These are phyloP conservation scores for Aegilops umbellulata DNA, from an alignment of 176 grass and related monocot species.

Conservation along the genomic window DNA sequence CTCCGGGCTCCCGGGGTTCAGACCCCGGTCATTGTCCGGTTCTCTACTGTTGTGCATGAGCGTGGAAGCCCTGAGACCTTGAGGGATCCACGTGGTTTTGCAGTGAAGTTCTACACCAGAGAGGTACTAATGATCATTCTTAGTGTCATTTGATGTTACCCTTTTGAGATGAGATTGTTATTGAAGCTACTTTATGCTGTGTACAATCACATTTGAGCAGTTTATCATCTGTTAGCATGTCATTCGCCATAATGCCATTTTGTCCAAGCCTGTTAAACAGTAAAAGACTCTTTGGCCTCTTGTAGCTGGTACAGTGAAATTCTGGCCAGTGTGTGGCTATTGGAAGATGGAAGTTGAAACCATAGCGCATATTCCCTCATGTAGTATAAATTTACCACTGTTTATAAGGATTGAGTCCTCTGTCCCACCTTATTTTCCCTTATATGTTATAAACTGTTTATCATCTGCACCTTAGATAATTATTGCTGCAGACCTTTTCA, in stretches of 20 bases:
- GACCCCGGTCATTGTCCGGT: conserved; percentile 72
- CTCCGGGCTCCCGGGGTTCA: conserved; percentile 80
- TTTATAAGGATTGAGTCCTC: neutral
- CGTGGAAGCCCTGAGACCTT: conserved; percentile 88
- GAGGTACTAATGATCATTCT: conserved; percentile 48
- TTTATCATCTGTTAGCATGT: neutral
- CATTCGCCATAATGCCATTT: neutral
- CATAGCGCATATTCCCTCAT: neutral
- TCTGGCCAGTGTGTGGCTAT: neutral
- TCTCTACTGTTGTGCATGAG: conserved; percentile 89
- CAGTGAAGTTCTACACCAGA: conserved; percentile 90
- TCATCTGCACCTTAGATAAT: neutral
- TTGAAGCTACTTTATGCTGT: neutral
- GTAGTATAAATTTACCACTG: neutral
- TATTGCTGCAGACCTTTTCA: neutral
- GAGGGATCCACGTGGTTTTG: conserved; percentile 84
- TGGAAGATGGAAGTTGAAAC: neutral
- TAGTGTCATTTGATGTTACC: neutral
- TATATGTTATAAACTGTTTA: neutral
- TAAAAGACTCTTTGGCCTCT: neutral
- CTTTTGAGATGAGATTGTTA: neutral
- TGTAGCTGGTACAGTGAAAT: neutral
- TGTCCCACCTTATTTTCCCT: neutral
- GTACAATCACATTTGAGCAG: neutral
- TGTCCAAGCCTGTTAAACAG: neutral